Conservation (phyloP, 2,329 filamentous ascomycete species). For the Aaosphaeria arxii region DNA sequence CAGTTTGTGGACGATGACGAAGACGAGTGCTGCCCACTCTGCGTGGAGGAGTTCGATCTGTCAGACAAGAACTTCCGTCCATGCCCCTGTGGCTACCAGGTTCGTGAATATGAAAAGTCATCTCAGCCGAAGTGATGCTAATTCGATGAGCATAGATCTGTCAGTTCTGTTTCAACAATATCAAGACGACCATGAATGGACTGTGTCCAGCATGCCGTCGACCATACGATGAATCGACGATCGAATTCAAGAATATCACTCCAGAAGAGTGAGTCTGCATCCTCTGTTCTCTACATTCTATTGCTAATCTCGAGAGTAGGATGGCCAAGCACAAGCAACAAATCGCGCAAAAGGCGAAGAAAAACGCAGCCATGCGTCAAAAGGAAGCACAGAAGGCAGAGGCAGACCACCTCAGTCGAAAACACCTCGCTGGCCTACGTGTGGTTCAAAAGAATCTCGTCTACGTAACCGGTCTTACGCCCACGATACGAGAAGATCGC, state of each 20-base stretch:
- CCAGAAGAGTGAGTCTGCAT: conserved; percentile 74
- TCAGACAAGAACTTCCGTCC: conserved; percentile 96
- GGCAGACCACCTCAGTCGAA: conserved; percentile 90
- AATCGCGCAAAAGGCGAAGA: conserved; percentile 80
- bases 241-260: conserved; percentile 94
- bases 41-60: conserved; percentile 97
- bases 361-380: conserved; percentile 83
- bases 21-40: conserved; percentile 74
- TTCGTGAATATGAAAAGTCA: conserved; percentile 44
- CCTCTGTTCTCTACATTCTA: background rate
- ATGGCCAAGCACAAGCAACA: conserved; percentile 73
- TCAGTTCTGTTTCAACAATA: conserved; percentile 99
- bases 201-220: conserved; percentile 95
- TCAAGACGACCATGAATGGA: conserved; percentile 96
- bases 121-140: conserved; percentile 9
- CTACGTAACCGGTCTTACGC: conserved; percentile 92
- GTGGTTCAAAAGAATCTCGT: conserved; percentile 99
- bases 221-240: conserved; percentile 94
- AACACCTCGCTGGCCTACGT: conserved; percentile 90
- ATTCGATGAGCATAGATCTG: conserved; percentile 62
- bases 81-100: conserved; percentile 97
- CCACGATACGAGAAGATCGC: conserved; percentile 87
- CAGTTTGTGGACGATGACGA: conserved; percentile 55
- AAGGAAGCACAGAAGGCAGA: conserved; percentile 96
- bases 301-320: conserved; percentile 39